A percentile compares a stretch with the other conserved stretches of the same genome.
Evolutionary conservation across 2,329 filamentous ascomycete species (phyloP).

Genomic region (Ophioceras dolichostomum): DNA sequence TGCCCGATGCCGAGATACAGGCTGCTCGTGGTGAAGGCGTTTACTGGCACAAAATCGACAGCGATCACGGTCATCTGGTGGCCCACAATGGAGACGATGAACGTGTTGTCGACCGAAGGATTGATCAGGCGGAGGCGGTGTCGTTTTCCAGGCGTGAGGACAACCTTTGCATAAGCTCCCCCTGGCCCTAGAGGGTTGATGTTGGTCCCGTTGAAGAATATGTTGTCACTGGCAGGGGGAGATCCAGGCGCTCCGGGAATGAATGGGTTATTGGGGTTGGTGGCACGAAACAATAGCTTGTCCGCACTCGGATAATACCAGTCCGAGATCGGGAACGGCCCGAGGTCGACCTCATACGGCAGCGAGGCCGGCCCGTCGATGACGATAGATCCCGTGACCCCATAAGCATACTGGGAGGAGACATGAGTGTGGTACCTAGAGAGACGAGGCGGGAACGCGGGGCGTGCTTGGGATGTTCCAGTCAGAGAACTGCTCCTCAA

Average conservation of each 20-base stretch:
- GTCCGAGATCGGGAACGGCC: constrained; percentile 36
- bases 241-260: constrained; percentile 6
- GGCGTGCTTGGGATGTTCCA: no score
- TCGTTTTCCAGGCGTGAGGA: constrained; percentile 27
- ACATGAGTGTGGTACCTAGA: constrained; percentile 34
- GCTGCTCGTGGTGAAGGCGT: constrained; percentile 33
- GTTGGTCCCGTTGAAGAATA: constrained; percentile 32
- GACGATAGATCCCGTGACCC: constrained; percentile 34
- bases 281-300: constrained; percentile 10
- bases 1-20: constrained; percentile 37
- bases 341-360: constrained; percentile 38
- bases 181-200: constrained; percentile 15
- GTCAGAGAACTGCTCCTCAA: no score
- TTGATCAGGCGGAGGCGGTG: constrained; percentile 39
- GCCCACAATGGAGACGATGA: constrained; percentile 35
- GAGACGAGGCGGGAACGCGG: no score
- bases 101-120: constrained; percentile 33
- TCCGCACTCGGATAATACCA: constrained; percentile 29
- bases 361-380: constrained; percentile 27
- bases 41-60: constrained; percentile 37
- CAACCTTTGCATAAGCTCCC: constrained; percentile 20
- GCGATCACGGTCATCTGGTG: constrained; percentile 38
- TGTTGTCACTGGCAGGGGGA: constrained; percentile 23
- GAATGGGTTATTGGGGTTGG: constrained; percentile 14
- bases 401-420: constrained; percentile 33